Base-by-base conservation (phyloP, 352 stramenopile genomes). In the Globisporangium recalcitrans region DNA sequence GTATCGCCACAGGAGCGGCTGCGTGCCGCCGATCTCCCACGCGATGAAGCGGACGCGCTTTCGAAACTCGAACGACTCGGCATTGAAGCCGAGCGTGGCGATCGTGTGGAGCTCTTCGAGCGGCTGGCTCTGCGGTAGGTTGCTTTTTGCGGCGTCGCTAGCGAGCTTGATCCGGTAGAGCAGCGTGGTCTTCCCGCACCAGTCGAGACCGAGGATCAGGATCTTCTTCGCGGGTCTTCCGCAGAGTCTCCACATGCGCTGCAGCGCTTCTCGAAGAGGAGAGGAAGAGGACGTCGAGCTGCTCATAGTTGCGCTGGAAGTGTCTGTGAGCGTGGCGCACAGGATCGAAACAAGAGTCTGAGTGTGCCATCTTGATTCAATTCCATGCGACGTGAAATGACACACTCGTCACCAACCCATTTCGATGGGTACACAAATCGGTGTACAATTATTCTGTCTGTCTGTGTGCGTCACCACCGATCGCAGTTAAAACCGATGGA, bases 21-120 rank as follows among this genome's bases (percentile, higher is more conserved):
- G 57, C 52, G 74, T 51, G 13, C 65, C 65, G 14, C 61, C 65
- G 16, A 74, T 53, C 24, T 73, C 65, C 64, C 52, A 63, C 22
- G 38, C 31, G 8, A 52, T 49, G 19, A 75, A 60, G 26, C n/a
- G 48, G 29, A 71, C 22, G 14, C 54, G 26, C 4, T 64, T 13
- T 32, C 7, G 8, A 26, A 62, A 64, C 21, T 26, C 11, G n/a
- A 75, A n/a, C 24, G 54, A 48, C 44, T 73, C 66, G 19, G 34
- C 46, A 44, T 73, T 75, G 63, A 75, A 75, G 19, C 63, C 69
- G 31, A 74, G 32, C n/a, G 69, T 75, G 11, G 65, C 61, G 34
- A 75, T 51, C 27, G 52, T 68, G 4, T 38, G 26, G 27, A 56
- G 27, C 16, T 24, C 9, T 21, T 46, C 38, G 13, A 19, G 14